Evolutionary conservation across 441 rosid genomes (phyloP).

Genomic region (Brassica hybrid): DNA sequence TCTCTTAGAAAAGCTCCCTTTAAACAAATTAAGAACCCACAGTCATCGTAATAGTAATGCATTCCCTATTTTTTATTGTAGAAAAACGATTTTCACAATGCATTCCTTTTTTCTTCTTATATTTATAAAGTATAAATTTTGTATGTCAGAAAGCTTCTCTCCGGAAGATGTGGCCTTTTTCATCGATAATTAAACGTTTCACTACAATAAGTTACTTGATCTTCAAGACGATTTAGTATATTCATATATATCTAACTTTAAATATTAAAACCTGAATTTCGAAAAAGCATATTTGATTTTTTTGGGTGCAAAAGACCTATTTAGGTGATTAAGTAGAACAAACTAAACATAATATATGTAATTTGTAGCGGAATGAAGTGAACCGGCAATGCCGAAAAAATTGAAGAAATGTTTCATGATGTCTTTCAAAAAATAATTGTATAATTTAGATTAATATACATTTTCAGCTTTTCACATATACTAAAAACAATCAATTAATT

Average conservation of each 20-base stretch:
- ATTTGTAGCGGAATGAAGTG: not conserved
- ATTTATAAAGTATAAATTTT: not conserved
- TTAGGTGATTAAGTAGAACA: not conserved
- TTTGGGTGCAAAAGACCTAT: not conserved
- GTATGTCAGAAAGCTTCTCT: not conserved
- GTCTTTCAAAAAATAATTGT: not conserved
- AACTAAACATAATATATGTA: not conserved
- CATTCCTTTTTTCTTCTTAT: not conserved
- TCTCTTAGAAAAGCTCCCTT: constrained; percentile 48
- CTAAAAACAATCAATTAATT: not conserved
- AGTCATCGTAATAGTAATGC: constrained; percentile 5
- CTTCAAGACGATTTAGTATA: too few species aligned
- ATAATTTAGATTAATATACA: not conserved
- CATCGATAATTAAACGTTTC: not conserved
- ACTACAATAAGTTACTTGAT: not conserved
- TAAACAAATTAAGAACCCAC: constrained; percentile 44
- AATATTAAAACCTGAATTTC: not conserved
- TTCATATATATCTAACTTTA: not conserved
- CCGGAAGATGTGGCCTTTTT: not conserved
- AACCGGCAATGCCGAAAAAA: not conserved
- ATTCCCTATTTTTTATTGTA: not conserved
- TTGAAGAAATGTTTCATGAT: not conserved
- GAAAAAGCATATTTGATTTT: not conserved
- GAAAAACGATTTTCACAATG: not conserved
- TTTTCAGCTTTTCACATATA: not conserved